These are phyloP conservation scores for Cronartium quercuum DNA, from an alignment of 1,284 basidiomycete species.

Conservation along the genomic window DNA sequence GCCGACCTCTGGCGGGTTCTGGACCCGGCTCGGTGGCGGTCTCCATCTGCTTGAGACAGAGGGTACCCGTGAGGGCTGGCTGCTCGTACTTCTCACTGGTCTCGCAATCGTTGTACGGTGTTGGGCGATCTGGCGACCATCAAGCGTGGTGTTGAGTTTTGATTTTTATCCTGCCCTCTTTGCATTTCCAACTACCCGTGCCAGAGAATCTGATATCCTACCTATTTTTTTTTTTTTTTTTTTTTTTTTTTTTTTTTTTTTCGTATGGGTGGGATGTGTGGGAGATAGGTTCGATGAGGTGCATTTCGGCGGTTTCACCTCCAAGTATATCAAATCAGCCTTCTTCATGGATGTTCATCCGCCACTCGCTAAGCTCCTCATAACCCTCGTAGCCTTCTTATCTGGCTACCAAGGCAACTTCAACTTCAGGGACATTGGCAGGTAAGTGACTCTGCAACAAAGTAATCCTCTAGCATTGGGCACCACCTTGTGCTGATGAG, in stretches of 20 bases:
- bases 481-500: constrained; percentile 6
- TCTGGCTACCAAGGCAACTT: constrained; percentile 90
- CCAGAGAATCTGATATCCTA: neutral
- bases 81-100: constrained; percentile 3
- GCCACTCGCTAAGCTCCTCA: constrained; percentile 88
- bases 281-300: constrained; percentile 81
- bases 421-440: constrained; percentile 94
- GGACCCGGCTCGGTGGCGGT: constrained; percentile 14
- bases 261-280: neutral
- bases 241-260: neutral
- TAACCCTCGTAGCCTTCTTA: constrained; percentile 80
- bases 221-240: neutral
- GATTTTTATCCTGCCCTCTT: neutral
- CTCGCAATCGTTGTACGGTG: constrained; percentile 2
- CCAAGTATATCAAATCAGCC: constrained; percentile 76
- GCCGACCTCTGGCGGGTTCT: neutral
- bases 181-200: neutral
- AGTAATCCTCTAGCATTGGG: neutral
- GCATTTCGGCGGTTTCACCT: constrained; percentile 90
- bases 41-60: constrained; percentile 2
- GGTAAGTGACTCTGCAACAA: constrained; percentile 57
- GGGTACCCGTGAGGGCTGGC: neutral
- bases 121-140: constrained; percentile 25
- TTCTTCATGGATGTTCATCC: constrained; percentile 97
- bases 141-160: constrained; percentile 21